Conservation (phyloP, 345 rosid species). For the Hibiscus mutabilis region DNA sequence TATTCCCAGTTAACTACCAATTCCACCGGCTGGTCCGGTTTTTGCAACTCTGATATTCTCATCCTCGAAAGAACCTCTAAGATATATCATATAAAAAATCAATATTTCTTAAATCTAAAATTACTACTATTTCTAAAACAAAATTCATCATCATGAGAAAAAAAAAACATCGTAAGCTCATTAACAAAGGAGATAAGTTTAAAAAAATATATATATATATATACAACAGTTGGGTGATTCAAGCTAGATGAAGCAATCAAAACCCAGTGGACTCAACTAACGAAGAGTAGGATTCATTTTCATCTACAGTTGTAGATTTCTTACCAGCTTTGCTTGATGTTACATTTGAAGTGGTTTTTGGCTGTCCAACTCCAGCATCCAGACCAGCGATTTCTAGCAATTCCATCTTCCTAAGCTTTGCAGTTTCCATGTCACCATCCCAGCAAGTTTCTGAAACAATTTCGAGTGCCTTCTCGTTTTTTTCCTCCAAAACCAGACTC, state of each 20-base stretch:
- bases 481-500: conserved; percentile 49
- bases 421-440: conserved; percentile 62
- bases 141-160: background rate
- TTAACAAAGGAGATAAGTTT: background rate
- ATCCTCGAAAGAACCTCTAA: background rate
- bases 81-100: background rate
- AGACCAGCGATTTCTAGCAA: conserved; percentile 56
- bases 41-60: background rate
- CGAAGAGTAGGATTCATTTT: conserved; percentile 81
- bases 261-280: conserved; percentile 83
- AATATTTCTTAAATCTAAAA: background rate
- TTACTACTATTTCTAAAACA: background rate
- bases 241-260: conserved; percentile 17
- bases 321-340: conserved; percentile 16
- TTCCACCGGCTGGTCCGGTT: background rate
- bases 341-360: conserved; percentile 18
- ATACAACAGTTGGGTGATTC: background rate
- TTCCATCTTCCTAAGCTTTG: conserved; percentile 41
- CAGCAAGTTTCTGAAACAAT: conserved; percentile 59
- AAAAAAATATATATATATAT: too few relatives aligned
- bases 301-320: conserved; percentile 39
- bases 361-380: conserved; percentile 28
- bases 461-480: conserved; percentile 52
- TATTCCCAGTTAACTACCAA: background rate
- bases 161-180: background rate